Conservation (phyloP, 768 basidiomycete genomes). For the Podaxis pistillaris region DNA sequence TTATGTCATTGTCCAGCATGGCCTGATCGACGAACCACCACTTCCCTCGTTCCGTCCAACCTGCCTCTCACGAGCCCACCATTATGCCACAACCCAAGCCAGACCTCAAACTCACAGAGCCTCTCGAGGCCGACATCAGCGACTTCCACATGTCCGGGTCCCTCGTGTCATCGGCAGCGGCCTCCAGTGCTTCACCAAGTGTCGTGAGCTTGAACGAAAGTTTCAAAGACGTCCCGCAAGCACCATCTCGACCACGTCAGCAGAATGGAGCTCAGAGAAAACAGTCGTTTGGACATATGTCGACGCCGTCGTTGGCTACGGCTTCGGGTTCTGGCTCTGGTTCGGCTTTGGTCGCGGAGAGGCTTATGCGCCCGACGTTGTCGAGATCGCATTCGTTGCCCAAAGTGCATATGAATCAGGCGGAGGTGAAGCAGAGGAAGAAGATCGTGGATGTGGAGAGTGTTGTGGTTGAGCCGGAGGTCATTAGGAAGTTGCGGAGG, state of each 20-base stretch:
- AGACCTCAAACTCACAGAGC: neutral
- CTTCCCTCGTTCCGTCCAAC: no score
- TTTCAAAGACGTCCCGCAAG: neutral
- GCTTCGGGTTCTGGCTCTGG: neutral
- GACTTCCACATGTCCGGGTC: neutral
- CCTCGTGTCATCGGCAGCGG: neutral
- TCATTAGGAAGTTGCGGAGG: slow-evolving; percentile 48
- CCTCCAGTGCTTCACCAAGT: slow-evolving; percentile 3
- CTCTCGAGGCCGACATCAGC: slow-evolving; percentile 13
- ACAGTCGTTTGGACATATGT: neutral
- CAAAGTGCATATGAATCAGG: slow-evolving; percentile 26
- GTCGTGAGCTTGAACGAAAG: neutral
- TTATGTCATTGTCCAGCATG: no score
- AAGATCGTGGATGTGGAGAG: slow-evolving; percentile 35
- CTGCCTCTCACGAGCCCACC: neutral
- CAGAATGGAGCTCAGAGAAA: neutral
- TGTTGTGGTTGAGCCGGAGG: slow-evolving; percentile 49
- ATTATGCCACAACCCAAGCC: neutral
- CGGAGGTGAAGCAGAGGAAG: slow-evolving; percentile 27
- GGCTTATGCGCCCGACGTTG: slow-evolving; percentile 16
- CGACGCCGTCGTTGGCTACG: neutral
- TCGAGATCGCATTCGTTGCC: slow-evolving; percentile 50
- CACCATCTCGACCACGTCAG: neutral
- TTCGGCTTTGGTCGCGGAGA: neutral
- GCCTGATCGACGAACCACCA: no score